These are phyloP conservation scores for Nannizziopsis barbatae DNA, from an alignment of 2,329 filamentous ascomycete genomes.

Conservation along the genomic window DNA sequence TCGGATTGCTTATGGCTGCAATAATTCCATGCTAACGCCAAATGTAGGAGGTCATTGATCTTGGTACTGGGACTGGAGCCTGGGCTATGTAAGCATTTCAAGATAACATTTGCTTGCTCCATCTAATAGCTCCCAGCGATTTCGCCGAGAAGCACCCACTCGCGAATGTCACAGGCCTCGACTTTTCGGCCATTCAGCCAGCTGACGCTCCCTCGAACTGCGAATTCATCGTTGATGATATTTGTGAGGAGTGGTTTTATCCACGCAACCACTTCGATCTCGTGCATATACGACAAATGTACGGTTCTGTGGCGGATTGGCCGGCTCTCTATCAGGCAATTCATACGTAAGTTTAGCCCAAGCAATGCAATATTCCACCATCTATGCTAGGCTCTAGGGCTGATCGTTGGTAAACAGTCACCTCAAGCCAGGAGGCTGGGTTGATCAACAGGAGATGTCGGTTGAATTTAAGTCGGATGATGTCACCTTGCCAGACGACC, in stretches of 20 bases:
- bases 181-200: slow-evolving; percentile 54
- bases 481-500: slow-evolving; percentile 18
- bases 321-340: slow-evolving; percentile 18
- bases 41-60: slow-evolving; percentile 15
- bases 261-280: slow-evolving; percentile 40
- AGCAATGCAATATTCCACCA: background rate
- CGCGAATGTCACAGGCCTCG: slow-evolving; percentile 49
- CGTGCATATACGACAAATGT: slow-evolving; percentile 36
- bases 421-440: slow-evolving; percentile 20
- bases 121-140: slow-evolving; percentile 18
- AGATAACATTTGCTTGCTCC: background rate
- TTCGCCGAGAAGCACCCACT: slow-evolving; percentile 36
- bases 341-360: slow-evolving; percentile 13
- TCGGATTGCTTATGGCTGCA: background rate
- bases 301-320: slow-evolving; percentile 19
- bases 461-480: slow-evolving; percentile 21
- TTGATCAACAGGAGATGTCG: slow-evolving; percentile 22
- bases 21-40: background rate
- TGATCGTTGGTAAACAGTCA: slow-evolving; percentile 12
- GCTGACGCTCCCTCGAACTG: slow-evolving; percentile 54
- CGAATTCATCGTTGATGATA: slow-evolving; percentile 57
- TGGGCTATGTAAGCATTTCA: slow-evolving; percentile 12
- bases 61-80: slow-evolving; percentile 17
- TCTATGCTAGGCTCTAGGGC: background rate
- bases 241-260: slow-evolving; percentile 46